A percentile compares a stretch with the other conserved stretches of the same genome.
phyloP scores from a whole-genome alignment of 257 asterid species.

The Solanum appendiculatum region DNA sequence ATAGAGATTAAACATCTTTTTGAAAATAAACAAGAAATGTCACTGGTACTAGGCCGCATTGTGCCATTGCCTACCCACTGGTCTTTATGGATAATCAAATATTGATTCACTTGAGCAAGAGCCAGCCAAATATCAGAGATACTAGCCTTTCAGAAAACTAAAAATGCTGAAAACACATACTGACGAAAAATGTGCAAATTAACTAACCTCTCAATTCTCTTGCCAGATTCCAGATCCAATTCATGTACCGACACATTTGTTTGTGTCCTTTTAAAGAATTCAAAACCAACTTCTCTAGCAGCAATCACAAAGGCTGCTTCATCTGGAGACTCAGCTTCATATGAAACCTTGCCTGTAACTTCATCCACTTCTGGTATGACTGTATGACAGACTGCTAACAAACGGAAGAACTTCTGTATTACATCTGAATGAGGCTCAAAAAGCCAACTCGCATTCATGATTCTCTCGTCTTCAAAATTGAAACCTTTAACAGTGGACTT shows the following conservation, averaged over 20 bases:
- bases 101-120: not conserved
- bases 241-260: conserved; percentile 55
- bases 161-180: not conserved
- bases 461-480: conserved; percentile 71
- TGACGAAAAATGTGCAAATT: not conserved
- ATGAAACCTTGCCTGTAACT: conserved; percentile 42
- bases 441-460: conserved; percentile 62
- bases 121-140: not conserved
- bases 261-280: conserved; percentile 72
- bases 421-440: conserved; percentile 40
- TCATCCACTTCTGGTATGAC: conserved; percentile 87
- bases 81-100: not conserved
- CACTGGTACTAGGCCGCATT: not conserved
- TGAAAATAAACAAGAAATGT: not conserved
- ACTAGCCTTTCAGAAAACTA: not conserved
- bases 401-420: conserved; percentile 63
- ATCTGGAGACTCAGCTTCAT: conserved; percentile 97
- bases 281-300: conserved; percentile 85
- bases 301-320: conserved; percentile 97
- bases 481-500: conserved; percentile 60
- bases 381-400: conserved; percentile 84
- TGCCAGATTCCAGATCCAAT: conserved; percentile 45
- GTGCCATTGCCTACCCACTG: not conserved
- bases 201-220: conserved; percentile 62
- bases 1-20: not conserved